Evolutionary conservation across 352 stramenopile genomes (phyloP), one percentile per base, ranked within the genome.

Genomic region (Pythium oligandrum): DNA sequence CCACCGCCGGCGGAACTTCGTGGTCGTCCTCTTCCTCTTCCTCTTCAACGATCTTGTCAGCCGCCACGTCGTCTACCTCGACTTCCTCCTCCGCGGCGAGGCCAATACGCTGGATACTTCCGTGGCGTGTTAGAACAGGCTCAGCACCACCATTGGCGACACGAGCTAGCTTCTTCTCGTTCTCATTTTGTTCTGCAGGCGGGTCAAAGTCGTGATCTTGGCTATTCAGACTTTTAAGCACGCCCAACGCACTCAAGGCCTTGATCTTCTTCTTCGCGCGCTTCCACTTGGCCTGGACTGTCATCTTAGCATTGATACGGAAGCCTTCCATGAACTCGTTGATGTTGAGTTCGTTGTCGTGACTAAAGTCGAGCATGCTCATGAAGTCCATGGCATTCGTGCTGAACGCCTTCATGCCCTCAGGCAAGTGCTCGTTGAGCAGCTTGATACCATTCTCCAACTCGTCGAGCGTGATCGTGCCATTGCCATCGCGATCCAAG

Each of bases 301-400:
- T 94, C 44, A 94, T 70, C 61, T 86, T 91, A 37, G 83, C 83
- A 46, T 90, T 90, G 51, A 94, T 87, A 36, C 83, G 79, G 64
- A 94, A 94, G 50, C 83, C 82, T 50, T 94, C 83, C 75, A 94
- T 89, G 56, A 94, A 94, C 73, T 94, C 83, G 59, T 94, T 94
- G 53, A 94, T 94, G 70, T 94, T 92, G 66, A 94, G 85, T 55
- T 91, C 75, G 48, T 90, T 90, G 58, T 94, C 81, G 57, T 88
- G 73, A 34, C 69, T 86, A 44, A 94, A 91, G 62, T 94, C 83
- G 51, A 94, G 72, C 75, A 88, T 89, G n/a, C 67, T 66, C 83
- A 94, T 94, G 46, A 90, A 78, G 51, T 92, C 82, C 48, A 75
- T 62, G 26, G 76, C 71, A 30, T 87, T 86, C 17, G 75, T 84